A percentile compares a stretch with the other conserved stretches of the same genome.
Conservation (phyloP, 805 yeast genomes). For the Myxozyma melibiosi region DNA sequence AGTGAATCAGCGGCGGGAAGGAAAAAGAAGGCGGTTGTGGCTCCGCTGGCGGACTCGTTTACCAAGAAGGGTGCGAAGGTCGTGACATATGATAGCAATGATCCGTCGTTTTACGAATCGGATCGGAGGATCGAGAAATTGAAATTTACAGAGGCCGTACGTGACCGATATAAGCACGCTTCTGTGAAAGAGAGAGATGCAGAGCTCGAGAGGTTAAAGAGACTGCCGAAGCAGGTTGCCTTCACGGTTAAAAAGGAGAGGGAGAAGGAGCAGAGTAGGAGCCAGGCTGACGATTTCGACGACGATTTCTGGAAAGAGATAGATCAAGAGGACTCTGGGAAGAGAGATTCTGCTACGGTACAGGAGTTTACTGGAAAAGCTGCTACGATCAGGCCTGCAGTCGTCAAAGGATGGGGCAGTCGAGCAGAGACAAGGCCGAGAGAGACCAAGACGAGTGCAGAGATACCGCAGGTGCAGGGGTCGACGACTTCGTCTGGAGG, state of each 20-base stretch:
- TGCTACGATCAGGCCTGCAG: background rate
- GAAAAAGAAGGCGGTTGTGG: background rate
- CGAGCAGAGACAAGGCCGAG: background rate
- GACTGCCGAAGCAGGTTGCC: conserved; percentile 26
- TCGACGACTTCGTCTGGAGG: background rate
- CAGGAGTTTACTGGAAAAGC: background rate
- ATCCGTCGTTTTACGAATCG: conserved; percentile 14
- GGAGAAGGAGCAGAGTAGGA: background rate
- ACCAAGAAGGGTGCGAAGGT: conserved; percentile 7
- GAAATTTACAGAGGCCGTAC: conserved; percentile 19
- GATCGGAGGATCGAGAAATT: conserved; percentile 26
- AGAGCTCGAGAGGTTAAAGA: conserved; percentile 25
- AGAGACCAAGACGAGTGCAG: too few species aligned
- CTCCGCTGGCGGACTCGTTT: background rate
- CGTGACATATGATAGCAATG: conserved; percentile 18
- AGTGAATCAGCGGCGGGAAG: background rate
- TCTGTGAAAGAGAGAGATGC: conserved; percentile 13
- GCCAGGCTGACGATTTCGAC: conserved; percentile 10
- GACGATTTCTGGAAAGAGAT: conserved; percentile 28
- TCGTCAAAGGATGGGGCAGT: conserved; percentile 9
- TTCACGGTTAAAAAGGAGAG: conserved; percentile 9
- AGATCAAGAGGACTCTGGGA: conserved; percentile 1
- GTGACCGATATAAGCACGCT: conserved; percentile 21
- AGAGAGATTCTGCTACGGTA: background rate
- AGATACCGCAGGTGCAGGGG: too few species aligned